phyloP scores from a whole-genome alignment of 164 flowering plant species.

The Aristolochia contorta region DNA sequence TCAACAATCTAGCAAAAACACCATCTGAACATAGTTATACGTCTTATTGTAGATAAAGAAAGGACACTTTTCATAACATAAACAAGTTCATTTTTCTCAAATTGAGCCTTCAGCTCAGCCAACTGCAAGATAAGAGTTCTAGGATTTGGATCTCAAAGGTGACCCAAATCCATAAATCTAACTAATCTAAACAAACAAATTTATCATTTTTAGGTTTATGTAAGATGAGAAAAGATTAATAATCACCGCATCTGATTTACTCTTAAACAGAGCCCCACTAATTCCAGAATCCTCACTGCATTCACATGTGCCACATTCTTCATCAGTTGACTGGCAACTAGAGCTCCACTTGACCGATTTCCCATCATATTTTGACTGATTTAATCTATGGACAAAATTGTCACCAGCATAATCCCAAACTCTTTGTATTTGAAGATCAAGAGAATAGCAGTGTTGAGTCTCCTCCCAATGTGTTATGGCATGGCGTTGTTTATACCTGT shows the following conservation, averaged over 20 bases:
- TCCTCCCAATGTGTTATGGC: constrained; percentile 81
- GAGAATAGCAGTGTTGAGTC: constrained; percentile 79
- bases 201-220: background rate
- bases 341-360: constrained; percentile 42
- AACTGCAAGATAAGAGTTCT: no score
- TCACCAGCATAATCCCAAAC: constrained; percentile 99
- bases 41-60: no score
- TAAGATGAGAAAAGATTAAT: background rate
- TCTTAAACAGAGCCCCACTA: constrained; percentile 48
- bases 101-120: no score
- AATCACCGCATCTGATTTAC: constrained; percentile 81
- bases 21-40: no score
- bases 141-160: constrained; percentile 2
- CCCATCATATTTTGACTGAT: constrained; percentile 79
- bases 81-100: no score
- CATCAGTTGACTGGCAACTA: constrained; percentile 41
- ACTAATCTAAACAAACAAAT: background rate
- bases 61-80: no score
- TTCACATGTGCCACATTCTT: constrained; percentile 54
- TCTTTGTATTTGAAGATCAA: constrained; percentile 67
- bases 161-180: background rate
- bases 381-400: constrained; percentile 74
- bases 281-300: constrained; percentile 64
- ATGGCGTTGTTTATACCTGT: constrained; percentile 87
- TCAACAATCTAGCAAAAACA: constrained; percentile 46